Percentiles rank a stretch among this genome's conserved stretches.
Conservation (phyloP, 2,329 filamentous ascomycete species). For the Penicillium fuscoglaucum region DNA sequence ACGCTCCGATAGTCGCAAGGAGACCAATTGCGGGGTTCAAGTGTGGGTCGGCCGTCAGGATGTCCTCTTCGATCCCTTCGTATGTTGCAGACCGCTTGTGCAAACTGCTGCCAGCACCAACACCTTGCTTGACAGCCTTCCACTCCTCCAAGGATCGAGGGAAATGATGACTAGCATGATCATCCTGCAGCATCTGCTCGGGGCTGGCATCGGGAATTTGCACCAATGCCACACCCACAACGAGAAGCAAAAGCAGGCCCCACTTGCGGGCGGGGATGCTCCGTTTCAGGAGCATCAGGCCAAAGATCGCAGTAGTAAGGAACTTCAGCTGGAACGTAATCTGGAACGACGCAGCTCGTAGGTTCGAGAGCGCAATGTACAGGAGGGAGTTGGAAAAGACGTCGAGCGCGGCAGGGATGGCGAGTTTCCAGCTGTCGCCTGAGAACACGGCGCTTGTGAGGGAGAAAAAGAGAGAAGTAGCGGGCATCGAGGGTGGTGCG, state of each 20-base stretch:
- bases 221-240: slow-evolving; percentile 79
- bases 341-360: slow-evolving; percentile 91
- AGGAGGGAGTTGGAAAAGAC: slow-evolving; percentile 92
- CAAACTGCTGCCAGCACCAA: slow-evolving; percentile 45
- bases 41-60: slow-evolving; percentile 51
- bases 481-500: slow-evolving; percentile 74
- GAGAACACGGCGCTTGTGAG: slow-evolving; percentile 80
- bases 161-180: slow-evolving; percentile 66
- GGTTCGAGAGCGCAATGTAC: slow-evolving; percentile 85
- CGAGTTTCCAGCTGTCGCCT: slow-evolving; percentile 91
- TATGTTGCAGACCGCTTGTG: slow-evolving; percentile 80
- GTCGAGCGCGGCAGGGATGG: slow-evolving; percentile 83
- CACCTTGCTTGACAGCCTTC: slow-evolving; percentile 56
- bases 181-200: slow-evolving; percentile 58
- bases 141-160: slow-evolving; percentile 76
- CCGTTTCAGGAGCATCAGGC: slow-evolving; percentile 72
- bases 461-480: slow-evolving; percentile 75
- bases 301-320: slow-evolving; percentile 84
- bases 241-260: slow-evolving; percentile 75
- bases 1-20: slow-evolving; percentile 73
- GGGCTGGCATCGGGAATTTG: slow-evolving; percentile 68
- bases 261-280: slow-evolving; percentile 72
- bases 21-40: slow-evolving; percentile 82
- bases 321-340: slow-evolving; percentile 95
- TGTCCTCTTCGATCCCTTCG: slow-evolving; percentile 74